Evolutionary conservation across 805 yeast genomes (phyloP).

Genomic region (Schwanniomyces yamadae): DNA sequence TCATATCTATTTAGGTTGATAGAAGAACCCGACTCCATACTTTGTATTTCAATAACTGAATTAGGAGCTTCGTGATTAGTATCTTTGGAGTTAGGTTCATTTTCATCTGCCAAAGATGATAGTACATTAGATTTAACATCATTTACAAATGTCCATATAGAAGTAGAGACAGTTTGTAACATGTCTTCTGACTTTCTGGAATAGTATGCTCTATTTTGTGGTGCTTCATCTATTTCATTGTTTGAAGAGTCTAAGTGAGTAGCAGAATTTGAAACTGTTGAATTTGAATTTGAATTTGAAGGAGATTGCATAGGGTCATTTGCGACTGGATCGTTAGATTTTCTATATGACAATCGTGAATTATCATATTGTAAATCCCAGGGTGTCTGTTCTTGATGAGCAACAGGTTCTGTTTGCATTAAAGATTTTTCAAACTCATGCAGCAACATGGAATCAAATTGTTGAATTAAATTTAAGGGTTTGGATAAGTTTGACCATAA

Average conservation of each 20-base stretch:
- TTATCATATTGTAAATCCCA: too few species aligned
- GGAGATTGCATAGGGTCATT: conserved; percentile 27
- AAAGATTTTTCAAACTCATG: conserved; percentile 58
- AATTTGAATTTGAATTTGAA: conserved; percentile 19
- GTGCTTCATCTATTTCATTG: not conserved
- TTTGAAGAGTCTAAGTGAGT: conserved; percentile 8
- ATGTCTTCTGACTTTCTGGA: conserved; percentile 26
- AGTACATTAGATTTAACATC: conserved; percentile 38
- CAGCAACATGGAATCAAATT: conserved; percentile 64
- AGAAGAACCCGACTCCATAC: not conserved
- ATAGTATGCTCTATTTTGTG: not conserved
- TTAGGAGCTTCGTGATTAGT: not conserved
- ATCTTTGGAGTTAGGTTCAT: not conserved
- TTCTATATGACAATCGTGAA: conserved; percentile 13
- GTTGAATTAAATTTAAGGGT: conserved; percentile 62
- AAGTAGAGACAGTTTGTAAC: conserved; percentile 40
- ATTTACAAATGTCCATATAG: conserved; percentile 44
- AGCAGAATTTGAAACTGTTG: conserved; percentile 4
- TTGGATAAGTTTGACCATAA: conserved; percentile 42
- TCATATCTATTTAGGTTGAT: not conserved
- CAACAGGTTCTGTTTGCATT: conserved; percentile 8
- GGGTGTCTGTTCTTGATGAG: not conserved
- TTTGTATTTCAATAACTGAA: not conserved
- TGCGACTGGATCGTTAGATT: conserved; percentile 27
- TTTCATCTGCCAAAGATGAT: conserved; percentile 23